phyloP scores from a whole-genome alignment of 306 rosid species.

The Carpinus viminea region DNA sequence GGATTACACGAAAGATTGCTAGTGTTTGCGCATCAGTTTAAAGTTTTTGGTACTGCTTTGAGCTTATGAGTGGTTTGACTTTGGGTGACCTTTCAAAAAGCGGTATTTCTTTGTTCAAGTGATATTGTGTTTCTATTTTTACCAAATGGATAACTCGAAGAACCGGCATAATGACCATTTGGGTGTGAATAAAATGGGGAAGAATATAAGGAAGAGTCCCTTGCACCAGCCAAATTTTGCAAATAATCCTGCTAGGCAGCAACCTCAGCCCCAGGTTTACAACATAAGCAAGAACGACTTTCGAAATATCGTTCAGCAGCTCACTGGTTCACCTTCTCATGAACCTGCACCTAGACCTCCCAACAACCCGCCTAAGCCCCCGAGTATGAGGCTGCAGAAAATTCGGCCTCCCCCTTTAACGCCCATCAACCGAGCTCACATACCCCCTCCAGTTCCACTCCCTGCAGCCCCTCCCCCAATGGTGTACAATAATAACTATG shows the following conservation, averaged over 20 bases:
- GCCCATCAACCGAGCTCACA: slow-evolving; percentile 63
- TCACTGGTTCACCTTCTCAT: slow-evolving; percentile 91
- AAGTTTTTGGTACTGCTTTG: slow-evolving; percentile 28
- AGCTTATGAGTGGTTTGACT: slow-evolving; percentile 44
- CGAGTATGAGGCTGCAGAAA: slow-evolving; percentile 79
- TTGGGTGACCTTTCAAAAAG: slow-evolving; percentile 25
- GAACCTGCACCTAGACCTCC: slow-evolving; percentile 79
- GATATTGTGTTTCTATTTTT: slow-evolving; percentile 18
- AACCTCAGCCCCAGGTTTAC: slow-evolving; percentile 97
- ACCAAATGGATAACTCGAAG: slow-evolving; percentile 71
- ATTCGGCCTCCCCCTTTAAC: slow-evolving; percentile 89
- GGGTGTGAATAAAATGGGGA: slow-evolving; percentile 91
- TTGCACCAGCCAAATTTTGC: slow-evolving; percentile 76
- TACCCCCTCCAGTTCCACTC: slow-evolving; percentile 47
- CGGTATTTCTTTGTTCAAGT: slow-evolving; percentile 20
- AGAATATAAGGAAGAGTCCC: slow-evolving; percentile 91
- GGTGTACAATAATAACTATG: slow-evolving; percentile 51
- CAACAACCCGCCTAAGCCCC: slow-evolving; percentile 73
- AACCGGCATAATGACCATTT: slow-evolving; percentile 65
- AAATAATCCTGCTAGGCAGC: slow-evolving; percentile 67
- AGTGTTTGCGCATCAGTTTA: slow-evolving; percentile 26
- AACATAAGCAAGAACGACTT: slow-evolving; percentile 95
- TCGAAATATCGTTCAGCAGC: slow-evolving; percentile 89
- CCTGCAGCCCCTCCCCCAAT: slow-evolving; percentile 53
- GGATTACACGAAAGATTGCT: slow-evolving; percentile 8